Percentiles rank a stretch among this genome's conserved stretches.
These are phyloP conservation scores for Alnus rubra DNA, from an alignment of 306 rosid species.

Conservation along the genomic window DNA sequence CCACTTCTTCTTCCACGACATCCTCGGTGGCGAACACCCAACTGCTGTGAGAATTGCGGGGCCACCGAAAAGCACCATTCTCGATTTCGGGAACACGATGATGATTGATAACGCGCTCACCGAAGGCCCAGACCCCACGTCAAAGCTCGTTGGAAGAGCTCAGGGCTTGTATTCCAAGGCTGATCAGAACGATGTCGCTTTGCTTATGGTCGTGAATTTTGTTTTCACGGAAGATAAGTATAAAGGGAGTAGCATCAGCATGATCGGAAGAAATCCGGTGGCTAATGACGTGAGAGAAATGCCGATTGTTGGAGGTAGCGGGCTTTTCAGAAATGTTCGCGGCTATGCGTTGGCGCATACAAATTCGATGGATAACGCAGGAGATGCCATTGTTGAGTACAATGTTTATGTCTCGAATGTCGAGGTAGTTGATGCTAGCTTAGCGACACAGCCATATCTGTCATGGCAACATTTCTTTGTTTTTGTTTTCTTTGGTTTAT, in stretches of 20 bases:
- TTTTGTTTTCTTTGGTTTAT: background rate
- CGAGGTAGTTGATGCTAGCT: background rate
- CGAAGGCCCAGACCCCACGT: constrained; percentile 7
- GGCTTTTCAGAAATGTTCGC: constrained; percentile 29
- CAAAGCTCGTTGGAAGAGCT: constrained; percentile 34
- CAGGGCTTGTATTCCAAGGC: constrained; percentile 39
- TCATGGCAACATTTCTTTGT: too few species aligned
- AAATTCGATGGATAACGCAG: constrained; percentile 24
- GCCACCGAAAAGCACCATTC: background rate
- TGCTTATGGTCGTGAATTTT: constrained; percentile 34
- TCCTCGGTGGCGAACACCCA: constrained; percentile 27
- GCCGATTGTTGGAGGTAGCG: constrained; percentile 39
- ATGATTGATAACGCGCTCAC: constrained; percentile 35
- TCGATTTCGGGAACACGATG: constrained; percentile 12
- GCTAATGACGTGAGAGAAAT: constrained; percentile 29
- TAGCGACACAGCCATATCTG: background rate
- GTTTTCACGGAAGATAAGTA: constrained; percentile 26
- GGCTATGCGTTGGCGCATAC: constrained; percentile 44
- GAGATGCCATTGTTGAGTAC: constrained; percentile 45
- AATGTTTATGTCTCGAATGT: constrained; percentile 28
- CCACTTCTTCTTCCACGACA: constrained; percentile 35
- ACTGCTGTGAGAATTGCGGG: constrained; percentile 16
- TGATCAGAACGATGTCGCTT: constrained; percentile 18
- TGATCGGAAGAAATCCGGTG: constrained; percentile 36
- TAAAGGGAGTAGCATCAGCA: constrained; percentile 34